Evolutionary conservation across 805 yeast genomes (phyloP).

Genomic region (Spathaspora sp.): DNA sequence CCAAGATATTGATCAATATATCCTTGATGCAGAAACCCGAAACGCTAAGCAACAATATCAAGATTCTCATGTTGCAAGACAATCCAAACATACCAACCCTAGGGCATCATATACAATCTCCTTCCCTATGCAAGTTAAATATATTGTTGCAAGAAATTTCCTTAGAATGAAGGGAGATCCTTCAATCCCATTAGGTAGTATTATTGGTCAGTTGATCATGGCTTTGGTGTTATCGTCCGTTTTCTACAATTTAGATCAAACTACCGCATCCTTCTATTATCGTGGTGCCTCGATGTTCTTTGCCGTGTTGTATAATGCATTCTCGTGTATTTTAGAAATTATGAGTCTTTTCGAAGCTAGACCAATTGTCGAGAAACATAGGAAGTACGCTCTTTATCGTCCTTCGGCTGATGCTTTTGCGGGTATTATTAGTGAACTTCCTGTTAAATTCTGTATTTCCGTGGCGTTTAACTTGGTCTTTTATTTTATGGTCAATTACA

Average conservation of each 20-base stretch:
- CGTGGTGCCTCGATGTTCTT: slow-evolving; percentile 64
- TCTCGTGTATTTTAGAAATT: slow-evolving; percentile 57
- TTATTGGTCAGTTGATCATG: slow-evolving; percentile 50
- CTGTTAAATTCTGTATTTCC: slow-evolving; percentile 45
- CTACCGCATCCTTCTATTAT: slow-evolving; percentile 54
- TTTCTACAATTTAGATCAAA: slow-evolving; percentile 46
- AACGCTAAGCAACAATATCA: slow-evolving; percentile 14
- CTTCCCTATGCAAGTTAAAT: slow-evolving; percentile 46
- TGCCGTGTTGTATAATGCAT: slow-evolving; percentile 56
- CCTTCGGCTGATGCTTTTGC: slow-evolving; percentile 74
- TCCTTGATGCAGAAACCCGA: slow-evolving; percentile 15
- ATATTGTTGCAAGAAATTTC: slow-evolving; percentile 50
- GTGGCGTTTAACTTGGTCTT: slow-evolving; percentile 24
- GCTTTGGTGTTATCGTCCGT: slow-evolving; percentile 57
- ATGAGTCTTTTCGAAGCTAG: slow-evolving; percentile 55
- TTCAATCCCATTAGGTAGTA: slow-evolving; percentile 46
- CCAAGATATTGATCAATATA: slow-evolving; percentile 39
- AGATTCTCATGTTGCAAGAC: slow-evolving; percentile 28
- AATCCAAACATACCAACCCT: slow-evolving; percentile 30
- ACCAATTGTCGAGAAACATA: slow-evolving; percentile 67
- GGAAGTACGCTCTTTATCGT: slow-evolving; percentile 64
- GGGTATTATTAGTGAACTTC: slow-evolving; percentile 55
- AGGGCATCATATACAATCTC: slow-evolving; percentile 35
- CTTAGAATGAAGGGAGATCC: slow-evolving; percentile 53
- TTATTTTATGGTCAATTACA: slow-evolving; percentile 48